Conservation (phyloP, 176 grass and related monocot species). For the Zizania latifolia region DNA sequence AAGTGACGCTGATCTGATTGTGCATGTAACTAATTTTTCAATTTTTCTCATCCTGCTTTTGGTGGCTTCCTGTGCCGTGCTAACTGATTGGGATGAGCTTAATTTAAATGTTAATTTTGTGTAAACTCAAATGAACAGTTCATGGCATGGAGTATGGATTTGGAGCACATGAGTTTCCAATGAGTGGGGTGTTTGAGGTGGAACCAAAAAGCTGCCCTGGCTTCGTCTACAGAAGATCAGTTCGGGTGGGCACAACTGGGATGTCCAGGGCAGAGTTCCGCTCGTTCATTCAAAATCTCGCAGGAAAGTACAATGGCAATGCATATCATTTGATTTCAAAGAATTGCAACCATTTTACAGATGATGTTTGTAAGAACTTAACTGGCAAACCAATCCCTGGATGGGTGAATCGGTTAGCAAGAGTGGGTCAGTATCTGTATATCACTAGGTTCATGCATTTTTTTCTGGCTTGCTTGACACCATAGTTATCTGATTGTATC, state of each 20-base stretch:
- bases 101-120: constrained; percentile 8
- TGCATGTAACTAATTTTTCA: neutral
- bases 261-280: constrained; percentile 64
- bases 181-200: constrained; percentile 79
- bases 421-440: constrained; percentile 58
- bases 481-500: constrained; percentile 17
- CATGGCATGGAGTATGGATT: constrained; percentile 76
- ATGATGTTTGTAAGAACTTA: constrained; percentile 56
- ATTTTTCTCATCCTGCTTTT: constrained; percentile 5
- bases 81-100: constrained; percentile 2
- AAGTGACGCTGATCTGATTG: too few species aligned
- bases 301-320: constrained; percentile 67
- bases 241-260: constrained; percentile 54
- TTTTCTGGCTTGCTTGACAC: neutral
- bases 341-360: constrained; percentile 90
- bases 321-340: constrained; percentile 70
- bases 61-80: neutral
- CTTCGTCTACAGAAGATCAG: constrained; percentile 57
- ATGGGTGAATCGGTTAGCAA: constrained; percentile 83
- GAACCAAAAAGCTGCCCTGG: constrained; percentile 74
- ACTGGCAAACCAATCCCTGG: constrained; percentile 54
- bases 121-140: constrained; percentile 35
- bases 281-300: constrained; percentile 52
- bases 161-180: constrained; percentile 68
- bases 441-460: neutral